phyloP scores from a whole-genome alignment of 805 yeast genomes.

The Clavispora fructus region DNA sequence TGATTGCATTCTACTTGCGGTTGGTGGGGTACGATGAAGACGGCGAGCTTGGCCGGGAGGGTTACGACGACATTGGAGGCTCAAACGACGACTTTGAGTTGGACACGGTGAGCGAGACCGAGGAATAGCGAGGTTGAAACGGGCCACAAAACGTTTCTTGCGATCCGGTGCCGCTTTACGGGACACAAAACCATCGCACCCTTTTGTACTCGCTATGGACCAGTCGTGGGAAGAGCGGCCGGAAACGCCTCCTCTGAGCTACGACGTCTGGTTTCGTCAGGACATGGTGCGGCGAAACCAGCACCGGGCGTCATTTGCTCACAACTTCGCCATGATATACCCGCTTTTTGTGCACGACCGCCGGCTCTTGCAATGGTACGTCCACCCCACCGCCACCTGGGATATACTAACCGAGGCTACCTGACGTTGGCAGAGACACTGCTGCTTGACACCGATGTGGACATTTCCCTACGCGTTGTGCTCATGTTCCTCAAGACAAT shows the following conservation, averaged over 20 bases:
- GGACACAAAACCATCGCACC: not conserved
- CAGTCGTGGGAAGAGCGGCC: not conserved
- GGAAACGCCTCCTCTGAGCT: not conserved
- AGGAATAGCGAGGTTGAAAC: not conserved
- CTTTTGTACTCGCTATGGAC: not conserved
- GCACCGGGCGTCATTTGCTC: not conserved
- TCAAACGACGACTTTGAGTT: conserved; percentile 31
- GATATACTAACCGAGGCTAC: not conserved
- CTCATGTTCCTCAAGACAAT: not conserved
- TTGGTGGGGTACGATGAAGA: conserved; percentile 39
- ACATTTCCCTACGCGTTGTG: not conserved
- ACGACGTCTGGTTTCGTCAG: not conserved
- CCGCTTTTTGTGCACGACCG: not conserved
- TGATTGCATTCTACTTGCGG: conserved; percentile 53
- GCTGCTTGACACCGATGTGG: not conserved
- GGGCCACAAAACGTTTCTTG: too few species aligned
- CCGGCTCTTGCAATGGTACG: not conserved
- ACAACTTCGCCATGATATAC: not conserved
- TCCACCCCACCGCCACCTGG: not conserved
- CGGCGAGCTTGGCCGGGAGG: conserved; percentile 22
- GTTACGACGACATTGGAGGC: conserved; percentile 14
- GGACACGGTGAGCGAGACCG: conserved; percentile 7
- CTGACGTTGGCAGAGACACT: not conserved
- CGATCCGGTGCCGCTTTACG: too few species aligned
- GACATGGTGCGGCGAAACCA: not conserved